These are phyloP conservation scores for Dictyostelium intermedium DNA, from an alignment of 78 protist genomes.

Conservation along the genomic window DNA sequence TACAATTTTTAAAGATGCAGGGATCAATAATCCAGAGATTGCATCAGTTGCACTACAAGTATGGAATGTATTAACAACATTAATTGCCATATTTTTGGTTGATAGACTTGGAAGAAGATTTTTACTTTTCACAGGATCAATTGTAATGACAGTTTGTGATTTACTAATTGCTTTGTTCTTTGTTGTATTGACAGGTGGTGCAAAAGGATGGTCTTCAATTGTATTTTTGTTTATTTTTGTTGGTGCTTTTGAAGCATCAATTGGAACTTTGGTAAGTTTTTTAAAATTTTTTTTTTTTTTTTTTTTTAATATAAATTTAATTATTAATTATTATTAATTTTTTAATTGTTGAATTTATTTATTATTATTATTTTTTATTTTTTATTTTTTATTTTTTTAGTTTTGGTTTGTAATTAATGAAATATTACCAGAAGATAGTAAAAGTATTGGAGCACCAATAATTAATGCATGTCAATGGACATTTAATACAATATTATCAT, in stretches of 20 bases:
- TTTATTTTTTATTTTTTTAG: not conserved
- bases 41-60: slow-evolving; percentile 36
- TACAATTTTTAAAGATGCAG: slow-evolving; percentile 54
- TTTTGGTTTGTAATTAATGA: slow-evolving; percentile 72
- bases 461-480: slow-evolving; percentile 51
- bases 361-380: not conserved
- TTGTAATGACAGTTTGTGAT: slow-evolving; percentile 48
- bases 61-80: slow-evolving; percentile 68
- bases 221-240: slow-evolving; percentile 38
- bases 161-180: slow-evolving; percentile 27
- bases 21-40: slow-evolving; percentile 12
- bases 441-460: slow-evolving; percentile 64
- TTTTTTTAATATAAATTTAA: not conserved
- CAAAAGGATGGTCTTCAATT: slow-evolving; percentile 44
- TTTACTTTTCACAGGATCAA: slow-evolving; percentile 21
- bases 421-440: slow-evolving; percentile 45
- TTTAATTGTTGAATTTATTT: not conserved
- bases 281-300: not conserved
- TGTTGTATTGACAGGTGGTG: not conserved
- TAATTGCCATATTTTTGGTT: slow-evolving; percentile 29
- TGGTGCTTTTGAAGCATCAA: slow-evolving; percentile 50
- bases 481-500: slow-evolving; percentile 27
- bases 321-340: too few relatives aligned
- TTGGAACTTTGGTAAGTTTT: slow-evolving; percentile 39
- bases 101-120: slow-evolving; percentile 59